Percentiles rank a stretch among this genome's conserved stretches.
phyloP scores from a whole-genome alignment of 306 rosid species.

The Sindora glabra region DNA sequence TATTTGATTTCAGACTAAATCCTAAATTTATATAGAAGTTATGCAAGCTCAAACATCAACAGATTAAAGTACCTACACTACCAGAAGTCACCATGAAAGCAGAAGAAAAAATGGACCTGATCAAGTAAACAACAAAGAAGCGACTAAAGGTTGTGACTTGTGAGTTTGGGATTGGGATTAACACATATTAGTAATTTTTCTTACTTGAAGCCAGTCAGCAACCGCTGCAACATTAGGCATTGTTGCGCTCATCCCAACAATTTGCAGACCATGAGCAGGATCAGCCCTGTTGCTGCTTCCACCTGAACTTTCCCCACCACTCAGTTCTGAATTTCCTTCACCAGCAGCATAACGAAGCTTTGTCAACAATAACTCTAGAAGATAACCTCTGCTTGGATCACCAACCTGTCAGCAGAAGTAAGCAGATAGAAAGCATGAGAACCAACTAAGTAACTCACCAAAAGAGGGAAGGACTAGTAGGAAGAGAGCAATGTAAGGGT shows the following conservation, averaged over 20 bases:
- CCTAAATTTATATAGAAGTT: not conserved
- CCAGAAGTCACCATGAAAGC: conserved; percentile 2
- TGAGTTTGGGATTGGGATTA: not conserved
- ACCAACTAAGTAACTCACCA: conserved; percentile 2
- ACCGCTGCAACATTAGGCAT: conserved; percentile 98
- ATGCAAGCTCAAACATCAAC: conserved; percentile 1
- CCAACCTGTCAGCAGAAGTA: conserved; percentile 70
- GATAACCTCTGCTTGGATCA: conserved; percentile 84
- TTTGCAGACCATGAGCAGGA: conserved; percentile 84
- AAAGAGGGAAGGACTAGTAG: not conserved
- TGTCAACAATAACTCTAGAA: conserved; percentile 90
- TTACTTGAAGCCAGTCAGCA: conserved; percentile 98
- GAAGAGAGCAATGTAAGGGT: not conserved
- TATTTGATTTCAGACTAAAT: not conserved
- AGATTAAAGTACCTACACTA: not conserved
- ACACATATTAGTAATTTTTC: conserved; percentile 18
- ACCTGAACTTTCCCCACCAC: conserved; percentile 87
- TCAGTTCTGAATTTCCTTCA: conserved; percentile 75
- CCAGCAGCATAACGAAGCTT: conserved; percentile 98
- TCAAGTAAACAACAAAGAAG: conserved; percentile 3
- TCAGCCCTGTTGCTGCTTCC: conserved; percentile 80
- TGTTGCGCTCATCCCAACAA: conserved; percentile 99
- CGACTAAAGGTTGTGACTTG: not conserved
- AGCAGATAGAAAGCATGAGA: conserved; percentile 23
- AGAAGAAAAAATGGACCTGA: not conserved